Evolutionary conservation across 257 asterid genomes (phyloP), one percentile per base, ranked within the genome.

Genomic region (Paraleonurus japonicus): DNA sequence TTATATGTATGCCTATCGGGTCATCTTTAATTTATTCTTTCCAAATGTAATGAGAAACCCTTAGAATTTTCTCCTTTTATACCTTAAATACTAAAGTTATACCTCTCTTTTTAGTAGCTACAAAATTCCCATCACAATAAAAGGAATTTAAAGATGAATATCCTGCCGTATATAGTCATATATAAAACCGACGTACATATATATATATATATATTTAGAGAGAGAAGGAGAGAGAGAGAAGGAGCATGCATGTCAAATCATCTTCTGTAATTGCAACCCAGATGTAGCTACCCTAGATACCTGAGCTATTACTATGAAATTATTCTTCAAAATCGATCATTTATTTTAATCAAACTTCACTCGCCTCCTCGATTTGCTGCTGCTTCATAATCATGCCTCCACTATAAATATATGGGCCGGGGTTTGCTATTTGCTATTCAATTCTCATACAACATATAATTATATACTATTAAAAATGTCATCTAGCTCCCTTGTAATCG

Each of bases 401-500:
- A 67, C 84, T 87, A 84, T 85, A 87, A 77, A 87, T 82, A 82
- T 10, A 47, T 55, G 77, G 58, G 69, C n/a, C n/a, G n/a, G n/a
- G n/a, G n/a, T n/a, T n/a, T n/a, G n/a, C n/a, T n/a, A 7, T 67
- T 63, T 37, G 71, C 70, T 35, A 24, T 75, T 82, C 71, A 75
- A 53, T 78, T 71, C 81, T 79, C 61, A 76, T 24, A n/a, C 67
- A 71, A 61, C 51, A n/a, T n/a, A n/a, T n/a, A n/a, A n/a, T n/a
- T n/a, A n/a, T n/a, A n/a, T n/a, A n/a, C n/a, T n/a, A n/a, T n/a
- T n/a, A 28, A 79, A 63, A 76, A 59, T 80, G 73, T 47, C 87
- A 8, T 53, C 89, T 3, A 28, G 81, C 30, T 95, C 98, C 0
- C 85, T 90, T 9, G 86, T 83, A 19, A 80, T 84, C 10, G 87